Base-by-base conservation (phyloP, 2,329 filamentous ascomycete species). In the Epichloe brachyelytri region DNA sequence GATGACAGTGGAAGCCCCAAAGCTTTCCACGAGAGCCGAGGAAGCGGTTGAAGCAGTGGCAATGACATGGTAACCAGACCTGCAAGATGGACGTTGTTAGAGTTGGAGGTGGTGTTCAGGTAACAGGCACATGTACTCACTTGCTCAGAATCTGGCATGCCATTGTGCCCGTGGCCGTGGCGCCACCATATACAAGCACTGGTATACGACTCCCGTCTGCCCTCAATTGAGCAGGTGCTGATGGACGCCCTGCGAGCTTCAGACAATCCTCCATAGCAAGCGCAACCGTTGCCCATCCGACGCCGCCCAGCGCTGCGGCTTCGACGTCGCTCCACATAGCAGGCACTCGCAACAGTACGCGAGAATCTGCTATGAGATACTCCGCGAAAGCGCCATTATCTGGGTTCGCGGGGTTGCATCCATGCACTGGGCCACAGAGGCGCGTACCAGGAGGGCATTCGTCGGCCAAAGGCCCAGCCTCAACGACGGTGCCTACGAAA, bases 161-260 rank as follows among this genome's bases (percentile, higher is more conserved):
- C 53, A 64, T 60, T 0, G 57, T 62, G 2, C 63, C 63, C 0
- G 60, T 59, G 1, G 60, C 60, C 2, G 63, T 63, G 0, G 55
- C 58, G 3, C 55, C 63, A 5, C 63, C 63, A 19, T 63, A 64
- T 2, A 65, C 58, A 2, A 65, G 46, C 3, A 65, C 59, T 1
- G 60, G 58, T 8, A 46, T 33, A 15, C 20, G 30, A 5, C n/a
- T 43, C n/a, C 46, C 33, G 33, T 43, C 36, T 7, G 22, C 11
- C 15, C 43, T 20, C 3, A 11, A 14, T n/a, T 15, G 22, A 5
- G 43, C 49, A 3, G 54, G 54, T 22, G 12, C 20, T 1, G 52
- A 56, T 4, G 54, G 54, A 12, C 36, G 33, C 12, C 50, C 54
- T 3, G 45, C n/a, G 14, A 56, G 50, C 17, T 19, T 34, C 20